Base-by-base conservation (phyloP, 1,284 basidiomycete species). In the Trametes hirsuta region DNA sequence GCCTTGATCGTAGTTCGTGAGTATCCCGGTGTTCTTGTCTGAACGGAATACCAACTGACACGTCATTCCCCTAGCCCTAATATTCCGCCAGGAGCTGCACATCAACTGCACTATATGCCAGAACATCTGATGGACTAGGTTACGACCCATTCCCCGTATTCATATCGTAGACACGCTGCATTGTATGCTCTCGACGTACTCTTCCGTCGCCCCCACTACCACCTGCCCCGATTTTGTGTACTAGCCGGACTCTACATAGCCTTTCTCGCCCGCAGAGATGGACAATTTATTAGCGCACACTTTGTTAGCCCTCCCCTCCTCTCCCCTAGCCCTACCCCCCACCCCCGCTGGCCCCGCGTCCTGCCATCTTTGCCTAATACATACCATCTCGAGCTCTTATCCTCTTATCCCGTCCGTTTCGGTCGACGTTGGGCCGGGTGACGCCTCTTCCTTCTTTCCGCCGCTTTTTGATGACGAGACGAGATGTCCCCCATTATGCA, bases 1-100 rank as follows among this genome's bases (percentile, higher is more conserved):
- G 89, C 87, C 35, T 83, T 98, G 66, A 82, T 93, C 69, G 84
- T 81, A 68, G 74, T 90, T 63, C 91, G 91, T 93, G 76, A 79
- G 91, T 86, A 6, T 49, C 12, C n/a, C 22, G 18, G 22, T 40
- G 25, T 6, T 37, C n/a, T 4, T 40, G 25, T 54, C 49, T 44
- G 56, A 53, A 37, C 50, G 25, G 34, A 34, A 21, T 46, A 24
- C 40, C 44, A 40, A 35, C 64, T 48, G 39, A 65, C 59, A 8
- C 55, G 22, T 52, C 48, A 30, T 45, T 42, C 59, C 53, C 67
- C 47, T 66, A 91, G 90, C 90, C 59, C 81, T 81, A 66, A 75
- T 81, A 55, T 83, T 91, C 78, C 86, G 83, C 63, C 76, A 80
- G 62, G 77, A 70, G 65, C 74, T 90, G 70, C 79, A 80, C 66